Conservation (phyloP, 108 stramenopile genomes). For the Hondaea fermentalgiana region DNA sequence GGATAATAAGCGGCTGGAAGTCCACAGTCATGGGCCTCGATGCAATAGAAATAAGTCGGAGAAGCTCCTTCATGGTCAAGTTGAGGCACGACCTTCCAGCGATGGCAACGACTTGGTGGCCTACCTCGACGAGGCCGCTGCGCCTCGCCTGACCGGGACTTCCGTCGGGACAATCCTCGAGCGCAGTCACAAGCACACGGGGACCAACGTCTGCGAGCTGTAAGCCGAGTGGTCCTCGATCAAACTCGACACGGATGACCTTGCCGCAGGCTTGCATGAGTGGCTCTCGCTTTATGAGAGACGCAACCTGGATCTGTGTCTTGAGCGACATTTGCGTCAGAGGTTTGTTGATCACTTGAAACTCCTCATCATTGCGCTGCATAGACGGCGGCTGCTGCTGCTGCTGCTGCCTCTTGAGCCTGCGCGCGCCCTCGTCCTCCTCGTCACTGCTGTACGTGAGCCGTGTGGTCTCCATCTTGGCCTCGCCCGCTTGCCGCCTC, state of each 20-base stretch:
- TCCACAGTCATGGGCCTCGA: neutral
- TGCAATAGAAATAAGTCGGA: neutral
- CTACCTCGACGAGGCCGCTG: neutral
- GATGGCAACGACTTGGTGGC: neutral
- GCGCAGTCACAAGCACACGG: neutral
- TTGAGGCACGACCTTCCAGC: neutral
- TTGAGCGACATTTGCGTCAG: neutral
- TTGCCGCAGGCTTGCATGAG: neutral
- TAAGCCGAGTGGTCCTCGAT: neutral
- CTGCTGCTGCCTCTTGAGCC: neutral
- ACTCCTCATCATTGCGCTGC: neutral
- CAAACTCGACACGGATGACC: neutral
- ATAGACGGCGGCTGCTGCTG: neutral
- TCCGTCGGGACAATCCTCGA: neutral
- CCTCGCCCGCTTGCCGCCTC: too few species aligned
- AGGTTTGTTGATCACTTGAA: neutral
- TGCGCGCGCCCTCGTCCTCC: neutral
- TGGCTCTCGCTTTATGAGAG: neutral
- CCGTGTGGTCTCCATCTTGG: neutral
- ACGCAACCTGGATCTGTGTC: neutral
- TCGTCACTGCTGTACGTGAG: neutral
- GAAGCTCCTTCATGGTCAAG: neutral
- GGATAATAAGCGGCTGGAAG: neutral
- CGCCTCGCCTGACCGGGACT: neutral
- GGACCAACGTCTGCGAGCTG: constrained; percentile 9